These are phyloP conservation scores for Aspergillus vadensis DNA, from an alignment of 2,329 filamentous ascomycete species.

Conservation along the genomic window DNA sequence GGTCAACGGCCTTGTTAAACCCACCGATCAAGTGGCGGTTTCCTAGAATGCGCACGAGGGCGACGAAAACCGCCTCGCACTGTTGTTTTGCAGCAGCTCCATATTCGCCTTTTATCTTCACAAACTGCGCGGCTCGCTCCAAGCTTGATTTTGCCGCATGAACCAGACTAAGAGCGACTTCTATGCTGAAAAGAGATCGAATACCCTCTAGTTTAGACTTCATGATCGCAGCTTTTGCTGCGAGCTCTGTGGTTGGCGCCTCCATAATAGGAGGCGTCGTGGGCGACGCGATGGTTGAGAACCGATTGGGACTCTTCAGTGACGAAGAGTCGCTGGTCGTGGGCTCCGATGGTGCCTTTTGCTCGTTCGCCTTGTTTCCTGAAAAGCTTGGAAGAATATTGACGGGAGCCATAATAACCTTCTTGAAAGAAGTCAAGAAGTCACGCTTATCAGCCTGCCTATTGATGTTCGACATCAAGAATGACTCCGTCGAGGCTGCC, in stretches of 20 bases:
- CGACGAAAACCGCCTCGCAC: conserved; percentile 86
- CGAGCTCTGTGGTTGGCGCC: conserved; percentile 84
- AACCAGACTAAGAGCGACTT: conserved; percentile 86
- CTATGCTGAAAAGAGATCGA: conserved; percentile 91
- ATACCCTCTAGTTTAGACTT: conserved; percentile 92
- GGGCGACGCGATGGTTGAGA: conserved; percentile 41
- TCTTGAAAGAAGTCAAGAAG: conserved; percentile 94
- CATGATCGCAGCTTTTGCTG: conserved; percentile 97
- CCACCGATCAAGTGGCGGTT: conserved; percentile 86
- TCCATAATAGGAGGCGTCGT: conserved; percentile 53
- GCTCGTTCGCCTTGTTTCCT: conserved; percentile 58
- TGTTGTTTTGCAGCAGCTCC: conserved; percentile 84
- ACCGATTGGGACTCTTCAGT: conserved; percentile 37
- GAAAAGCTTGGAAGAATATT: conserved; percentile 77
- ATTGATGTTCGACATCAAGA: conserved; percentile 94
- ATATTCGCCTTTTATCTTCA: conserved; percentile 74
- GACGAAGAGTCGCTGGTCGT: conserved; percentile 21
- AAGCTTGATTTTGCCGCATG: conserved; percentile 86
- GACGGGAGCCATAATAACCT: conserved; percentile 98
- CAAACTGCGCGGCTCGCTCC: conserved; percentile 81
- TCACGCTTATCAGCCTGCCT: conserved; percentile 94
- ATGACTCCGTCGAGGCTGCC: conserved; percentile 86
- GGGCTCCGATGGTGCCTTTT: conserved; percentile 25
- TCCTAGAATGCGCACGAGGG: conserved; percentile 79
- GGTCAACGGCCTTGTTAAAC: conserved; percentile 88